Base-by-base conservation (phyloP, 2,329 filamentous ascomycete species). In the Bipolaris gigantea region DNA sequence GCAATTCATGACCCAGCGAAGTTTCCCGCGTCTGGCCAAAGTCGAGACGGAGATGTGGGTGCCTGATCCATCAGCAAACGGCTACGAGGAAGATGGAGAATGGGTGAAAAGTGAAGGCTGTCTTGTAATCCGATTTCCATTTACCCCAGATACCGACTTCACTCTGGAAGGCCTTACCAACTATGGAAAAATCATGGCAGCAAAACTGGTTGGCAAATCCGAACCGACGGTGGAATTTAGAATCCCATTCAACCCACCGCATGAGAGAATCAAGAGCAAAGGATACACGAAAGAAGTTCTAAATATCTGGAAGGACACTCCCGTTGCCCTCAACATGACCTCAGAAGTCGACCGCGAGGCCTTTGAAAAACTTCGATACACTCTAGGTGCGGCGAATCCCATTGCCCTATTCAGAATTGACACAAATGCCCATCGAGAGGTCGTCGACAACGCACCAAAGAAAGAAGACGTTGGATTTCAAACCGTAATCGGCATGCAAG, bases 1-100 rank as follows among this genome's bases (percentile, higher is more conserved):
- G 89, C 81, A 85, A 13, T 87, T 89, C 69, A 79, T 91, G 70
- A 90, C 89, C 0, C 84, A 86, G 69, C 79, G 88, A 51, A 82
- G 88, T 61, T 86, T 85, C 61, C 85, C 90, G 1, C 81, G 81
- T 38, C 80, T 97, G 47, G 87, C 90, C 7, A 86, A 85, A 42
- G 80, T 97, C 46, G 81, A 79, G 53, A 80, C 83, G 0, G 80
- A 86, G 61, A 75, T 87, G n/a, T 92, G 88, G 87, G 73, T 87
- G 23, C 88, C 89, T 0, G 87, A 90, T 72, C 75, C 81, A 43
- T 77, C 80, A 58, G 80, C 81, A 32, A 77, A 78, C 53, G 77
- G 79, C 2, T 82, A 84, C 57, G 76, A 75, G 15, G 65, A 75
- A 43, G 76, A 80, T 32, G 71, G 73, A 10, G 80, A 82, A 48